These are phyloP conservation scores for Beauveria caledonica DNA, from an alignment of 2,329 filamentous ascomycete genomes.

Conservation along the genomic window DNA sequence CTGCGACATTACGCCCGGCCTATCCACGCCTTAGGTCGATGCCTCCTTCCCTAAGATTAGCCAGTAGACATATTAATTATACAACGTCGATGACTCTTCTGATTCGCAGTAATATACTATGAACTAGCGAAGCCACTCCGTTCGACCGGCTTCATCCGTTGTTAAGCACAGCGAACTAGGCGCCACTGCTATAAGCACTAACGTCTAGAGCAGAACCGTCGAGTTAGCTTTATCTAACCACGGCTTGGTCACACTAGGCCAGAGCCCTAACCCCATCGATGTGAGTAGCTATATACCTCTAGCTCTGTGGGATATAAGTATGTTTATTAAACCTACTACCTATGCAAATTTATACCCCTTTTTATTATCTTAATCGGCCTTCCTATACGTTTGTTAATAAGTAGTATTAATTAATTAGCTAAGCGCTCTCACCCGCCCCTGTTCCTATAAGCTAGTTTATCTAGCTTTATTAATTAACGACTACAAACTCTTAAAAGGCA, in stretches of 20 bases:
- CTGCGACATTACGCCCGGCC: neutral
- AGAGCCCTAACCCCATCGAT: neutral
- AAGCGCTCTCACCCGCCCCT: neutral
- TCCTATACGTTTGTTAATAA: neutral
- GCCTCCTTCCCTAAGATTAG: neutral
- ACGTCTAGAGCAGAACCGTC: neutral
- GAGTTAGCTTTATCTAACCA: neutral
- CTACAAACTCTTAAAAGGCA: neutral
- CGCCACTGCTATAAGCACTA: neutral
- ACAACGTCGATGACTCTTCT: neutral
- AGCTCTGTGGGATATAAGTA: neutral
- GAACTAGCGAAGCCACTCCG: neutral
- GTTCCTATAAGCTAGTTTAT: neutral
- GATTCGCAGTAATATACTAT: neutral
- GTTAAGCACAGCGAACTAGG: neutral
- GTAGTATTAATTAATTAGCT: neutral
- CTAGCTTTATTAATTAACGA: neutral
- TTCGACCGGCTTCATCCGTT: neutral
- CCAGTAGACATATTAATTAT: neutral
- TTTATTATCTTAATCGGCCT: neutral
- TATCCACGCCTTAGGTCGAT: neutral
- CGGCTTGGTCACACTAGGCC: neutral
- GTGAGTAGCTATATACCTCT: neutral
- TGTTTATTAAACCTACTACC: neutral
- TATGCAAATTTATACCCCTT: neutral